Evolutionary conservation across 1,139 yeast species (phyloP).

Genomic region (Kodamaea ohmeri): DNA sequence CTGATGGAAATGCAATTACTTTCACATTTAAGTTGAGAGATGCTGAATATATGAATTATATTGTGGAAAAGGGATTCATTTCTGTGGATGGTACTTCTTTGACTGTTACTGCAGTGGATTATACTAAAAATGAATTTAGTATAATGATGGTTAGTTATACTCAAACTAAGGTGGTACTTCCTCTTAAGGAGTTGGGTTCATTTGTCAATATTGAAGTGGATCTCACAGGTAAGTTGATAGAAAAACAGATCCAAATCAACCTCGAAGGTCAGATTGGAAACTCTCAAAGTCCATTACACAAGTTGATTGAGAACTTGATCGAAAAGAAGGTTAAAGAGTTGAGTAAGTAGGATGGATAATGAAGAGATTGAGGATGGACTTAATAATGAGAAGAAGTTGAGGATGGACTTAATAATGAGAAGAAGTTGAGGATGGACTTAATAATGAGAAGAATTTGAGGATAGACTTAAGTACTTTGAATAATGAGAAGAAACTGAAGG

Average conservation of each 20-base stretch:
- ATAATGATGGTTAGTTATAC: conserved; percentile 93
- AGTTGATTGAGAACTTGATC: conserved; percentile 49
- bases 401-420: no score
- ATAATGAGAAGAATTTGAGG: no score
- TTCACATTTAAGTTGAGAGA: conserved; percentile 76
- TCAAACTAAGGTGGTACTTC: conserved; percentile 75
- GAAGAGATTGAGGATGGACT: no score
- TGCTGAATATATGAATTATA: conserved; percentile 59
- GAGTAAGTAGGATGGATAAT: neutral
- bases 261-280: conserved; percentile 54
- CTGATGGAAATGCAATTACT: conserved; percentile 78
- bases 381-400: no score
- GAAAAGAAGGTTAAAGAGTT: conserved; percentile 42
- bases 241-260: conserved; percentile 68
- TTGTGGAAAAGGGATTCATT: conserved; percentile 92
- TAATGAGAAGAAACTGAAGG: no score
- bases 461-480: no score
- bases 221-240: conserved; percentile 86
- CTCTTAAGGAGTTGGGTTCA: conserved; percentile 60
- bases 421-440: no score
- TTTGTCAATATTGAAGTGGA: conserved; percentile 90
- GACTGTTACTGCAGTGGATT: conserved; percentile 78
- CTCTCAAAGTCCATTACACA: conserved; percentile 35
- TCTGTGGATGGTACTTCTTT: conserved; percentile 92
- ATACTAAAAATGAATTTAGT: conserved; percentile 55